Evolutionary conservation across 306 rosid species (phyloP), one percentile per base, ranked within the genome.

Genomic region (Comarum palustre): DNA sequence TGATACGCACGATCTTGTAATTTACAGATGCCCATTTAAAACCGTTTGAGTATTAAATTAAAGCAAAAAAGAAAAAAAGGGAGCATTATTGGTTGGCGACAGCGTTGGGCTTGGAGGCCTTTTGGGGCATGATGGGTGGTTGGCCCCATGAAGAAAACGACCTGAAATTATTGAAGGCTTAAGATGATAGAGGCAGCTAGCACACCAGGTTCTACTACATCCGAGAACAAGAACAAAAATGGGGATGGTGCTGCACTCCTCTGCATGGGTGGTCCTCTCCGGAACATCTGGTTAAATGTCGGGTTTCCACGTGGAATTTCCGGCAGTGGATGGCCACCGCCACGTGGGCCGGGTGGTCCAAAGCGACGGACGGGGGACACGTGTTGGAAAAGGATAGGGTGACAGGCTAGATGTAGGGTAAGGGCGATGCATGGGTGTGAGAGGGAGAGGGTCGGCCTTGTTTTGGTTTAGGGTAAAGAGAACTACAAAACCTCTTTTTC

Each of bases 311-410:
- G 77, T 72, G 57, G 57, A 25, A n/a, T 2, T n/a, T 13, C 68
- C 63, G 66, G 66, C 68, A 72, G 52, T 41, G 66, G 82, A 69
- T 73, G 88, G 82, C 86, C 91, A 58, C 57, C 66, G 85, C 86
- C 90, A 89, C 88, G 86, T 86, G 93, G 91, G 78, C 48, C 71
- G 22, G 24, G 90, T 83, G 96, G 92, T 87, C 92, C 92, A 82
- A 75, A 58, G 41, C 68, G 61, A 68, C 22, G 43, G 66, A 80
- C 19, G 25, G 55, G 5, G 48, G 61, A 72, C 93, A 80, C 81
- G 82, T 86, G 92, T 65, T 68, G 8, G 25, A 1, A 29, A 54
- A 50, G 64, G 66, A 83, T 20, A 69, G 85, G 85, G 83, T 68
- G 79, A 86, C 89, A 89, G 87, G 38, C 87, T 87, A 84, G 38